Evolutionary conservation across 2,329 filamentous ascomycete species (phyloP), one percentile per base, ranked within the genome.

Genomic region (Diaporthe sp.): DNA sequence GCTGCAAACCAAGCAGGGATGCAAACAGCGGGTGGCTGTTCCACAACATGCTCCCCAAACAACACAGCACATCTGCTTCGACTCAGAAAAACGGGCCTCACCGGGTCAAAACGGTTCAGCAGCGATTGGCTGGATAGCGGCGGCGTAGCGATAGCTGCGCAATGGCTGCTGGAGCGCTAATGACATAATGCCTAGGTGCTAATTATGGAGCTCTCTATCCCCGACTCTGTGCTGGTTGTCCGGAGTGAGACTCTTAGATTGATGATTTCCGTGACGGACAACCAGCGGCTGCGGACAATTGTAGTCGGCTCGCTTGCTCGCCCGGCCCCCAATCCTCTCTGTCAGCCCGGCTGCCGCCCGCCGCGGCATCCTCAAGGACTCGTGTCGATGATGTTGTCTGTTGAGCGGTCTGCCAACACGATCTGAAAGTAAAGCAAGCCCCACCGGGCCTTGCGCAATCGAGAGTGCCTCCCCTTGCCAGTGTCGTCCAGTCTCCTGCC

Each of bases 161-260:
- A 15, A 13, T 39, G 34, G 49, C 51, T 44, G 72, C 28, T 39
- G 42, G 58, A 42, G 58, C 37, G 65, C 65, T 55, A 72, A 76
- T 76, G 75, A 76, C 75, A 76, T 76, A 76, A 71, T 74, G 75
- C 63, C 72, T 39, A 70, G 49, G 34, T 70, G 65, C 65, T 70
- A 70, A 70, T 70, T 70, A 55, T 70, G 65, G 65, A 70, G 65
- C 65, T 70, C 49, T 70, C 34, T 28, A 42, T 53, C 31, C 65
- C 47, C 47, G 47, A 28, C 63, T 39, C 22, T 53, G 31, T 22
- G 34, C 31, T 68, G 63, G 42, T 10, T 67, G 63, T 68, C 65
- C 6, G 17, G 34, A 49, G 47, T 53, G 65, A 68, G 65, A 53
- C 65, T 68, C 31, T 9, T 53, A 37, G 63, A 25, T 39, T 68